These are phyloP conservation scores for Trichoderma sp. DNA, from an alignment of 2,329 filamentous ascomycete species.

Conservation along the genomic window DNA sequence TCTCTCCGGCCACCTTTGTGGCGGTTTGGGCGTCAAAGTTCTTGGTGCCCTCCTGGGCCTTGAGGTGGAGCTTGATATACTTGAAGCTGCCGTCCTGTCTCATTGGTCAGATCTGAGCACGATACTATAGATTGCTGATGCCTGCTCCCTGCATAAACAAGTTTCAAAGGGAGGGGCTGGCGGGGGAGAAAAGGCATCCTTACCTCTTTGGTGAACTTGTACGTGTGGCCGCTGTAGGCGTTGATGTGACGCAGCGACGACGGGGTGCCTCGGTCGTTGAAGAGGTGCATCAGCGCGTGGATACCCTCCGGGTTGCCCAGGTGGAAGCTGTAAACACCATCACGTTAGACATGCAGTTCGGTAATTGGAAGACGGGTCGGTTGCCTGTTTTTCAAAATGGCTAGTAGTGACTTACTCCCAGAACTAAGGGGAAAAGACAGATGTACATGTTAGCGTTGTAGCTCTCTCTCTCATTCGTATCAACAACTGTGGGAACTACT, in stretches of 20 bases:
- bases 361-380: not conserved
- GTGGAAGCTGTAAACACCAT: slow-evolving; percentile 32
- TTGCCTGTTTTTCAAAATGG: not conserved
- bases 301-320: slow-evolving; percentile 49
- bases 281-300: slow-evolving; percentile 55
- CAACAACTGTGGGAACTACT: too few species aligned
- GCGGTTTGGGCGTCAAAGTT: slow-evolving; percentile 46
- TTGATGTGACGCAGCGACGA: slow-evolving; percentile 49
- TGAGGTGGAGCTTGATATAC: slow-evolving; percentile 55
- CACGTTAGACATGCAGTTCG: slow-evolving; percentile 16
- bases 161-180: not conserved
- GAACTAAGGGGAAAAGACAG: not conserved
- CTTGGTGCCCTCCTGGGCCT: slow-evolving; percentile 48
- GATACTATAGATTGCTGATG: not conserved
- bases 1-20: slow-evolving; percentile 40
- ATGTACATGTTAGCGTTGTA: not conserved
- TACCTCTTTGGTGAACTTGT: slow-evolving; percentile 44
- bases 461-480: not conserved
- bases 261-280: slow-evolving; percentile 52
- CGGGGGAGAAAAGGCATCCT: not conserved
- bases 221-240: slow-evolving; percentile 52
- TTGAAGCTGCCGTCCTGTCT: slow-evolving; percentile 46
- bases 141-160: not conserved
- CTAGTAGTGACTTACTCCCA: slow-evolving; percentile 7
- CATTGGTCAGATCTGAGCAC: not conserved